Percentiles rank a stretch among this genome's conserved stretches.
Evolutionary conservation across 2,329 filamentous ascomycete genomes (phyloP).

Genomic region (Aureobasidium uvarum): DNA sequence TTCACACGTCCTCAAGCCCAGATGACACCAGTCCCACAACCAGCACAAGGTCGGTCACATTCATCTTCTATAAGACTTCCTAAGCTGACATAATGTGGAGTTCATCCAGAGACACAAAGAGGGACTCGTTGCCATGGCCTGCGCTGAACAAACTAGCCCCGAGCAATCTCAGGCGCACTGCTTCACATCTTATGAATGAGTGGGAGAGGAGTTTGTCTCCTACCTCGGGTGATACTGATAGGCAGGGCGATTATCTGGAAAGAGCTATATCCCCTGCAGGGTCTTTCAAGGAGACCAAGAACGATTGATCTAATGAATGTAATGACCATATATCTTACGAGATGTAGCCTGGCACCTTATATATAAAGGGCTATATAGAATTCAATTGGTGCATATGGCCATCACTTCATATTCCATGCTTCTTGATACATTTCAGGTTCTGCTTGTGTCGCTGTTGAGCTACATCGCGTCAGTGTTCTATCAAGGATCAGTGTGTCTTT

Average conservation of each 20-base stretch:
- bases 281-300: slow-evolving; percentile 26
- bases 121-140: slow-evolving; percentile 59
- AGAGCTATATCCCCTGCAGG: slow-evolving; percentile 2
- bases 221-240: slow-evolving; percentile 4
- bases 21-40: slow-evolving; percentile 30
- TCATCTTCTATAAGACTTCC: background rate
- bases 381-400: background rate
- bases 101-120: slow-evolving; percentile 34
- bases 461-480: background rate
- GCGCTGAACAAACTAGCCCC: slow-evolving; percentile 70
- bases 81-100: background rate
- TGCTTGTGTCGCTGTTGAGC: background rate
- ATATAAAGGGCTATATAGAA: background rate
- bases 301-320: slow-evolving; percentile 15
- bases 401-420: background rate
- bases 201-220: slow-evolving; percentile 74
- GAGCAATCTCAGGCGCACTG: slow-evolving; percentile 74
- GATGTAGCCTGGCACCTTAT: background rate
- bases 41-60: background rate
- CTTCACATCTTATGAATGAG: slow-evolving; percentile 83
- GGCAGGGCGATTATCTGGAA: slow-evolving; percentile 17
- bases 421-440: background rate
- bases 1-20: slow-evolving; percentile 42
- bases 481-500: background rate
- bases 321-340: background rate